Evolutionary conservation across 2,329 filamentous ascomycete species (phyloP).

Genomic region (Didymellaceae sp.): DNA sequence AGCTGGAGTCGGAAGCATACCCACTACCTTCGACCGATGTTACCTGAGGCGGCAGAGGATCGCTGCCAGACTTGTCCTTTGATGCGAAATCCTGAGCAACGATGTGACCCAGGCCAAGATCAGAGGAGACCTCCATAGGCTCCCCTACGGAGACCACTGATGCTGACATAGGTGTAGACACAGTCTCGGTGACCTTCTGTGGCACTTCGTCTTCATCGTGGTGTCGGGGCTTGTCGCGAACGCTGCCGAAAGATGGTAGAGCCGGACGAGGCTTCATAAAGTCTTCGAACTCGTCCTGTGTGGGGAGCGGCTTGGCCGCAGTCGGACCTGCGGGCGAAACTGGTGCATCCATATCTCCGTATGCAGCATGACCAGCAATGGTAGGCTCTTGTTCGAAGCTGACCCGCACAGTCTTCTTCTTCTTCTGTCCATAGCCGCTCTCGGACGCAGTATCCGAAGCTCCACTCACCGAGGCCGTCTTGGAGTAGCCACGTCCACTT

Average conservation of each 20-base stretch:
- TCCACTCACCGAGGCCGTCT: slow-evolving; percentile 57
- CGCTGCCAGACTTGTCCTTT: slow-evolving; percentile 52
- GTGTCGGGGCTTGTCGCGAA: slow-evolving; percentile 67
- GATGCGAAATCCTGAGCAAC: slow-evolving; percentile 61
- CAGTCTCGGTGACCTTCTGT: slow-evolving; percentile 60
- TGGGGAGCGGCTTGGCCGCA: slow-evolving; percentile 54
- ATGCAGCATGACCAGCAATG: slow-evolving; percentile 57
- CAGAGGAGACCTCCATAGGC: slow-evolving; percentile 62
- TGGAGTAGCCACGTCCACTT: slow-evolving; percentile 59
- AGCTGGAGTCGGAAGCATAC: slow-evolving; percentile 66
- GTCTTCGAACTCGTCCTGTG: slow-evolving; percentile 67
- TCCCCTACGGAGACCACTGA: slow-evolving; percentile 46
- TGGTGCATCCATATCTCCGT: slow-evolving; percentile 29
- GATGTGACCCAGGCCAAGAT: slow-evolving; percentile 64
- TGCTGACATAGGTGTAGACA: slow-evolving; percentile 45
- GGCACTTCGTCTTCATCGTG: slow-evolving; percentile 54
- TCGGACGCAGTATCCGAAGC: slow-evolving; percentile 63
- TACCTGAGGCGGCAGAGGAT: slow-evolving; percentile 74
- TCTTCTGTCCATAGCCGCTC: slow-evolving; percentile 42
- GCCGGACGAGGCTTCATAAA: slow-evolving; percentile 77
- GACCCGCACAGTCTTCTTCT: slow-evolving; percentile 70
- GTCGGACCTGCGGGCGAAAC: slow-evolving; percentile 30
- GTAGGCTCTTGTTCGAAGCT: slow-evolving; percentile 78
- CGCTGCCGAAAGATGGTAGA: slow-evolving; percentile 76
- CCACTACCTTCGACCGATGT: slow-evolving; percentile 72